Percentiles rank a stretch among this genome's conserved stretches.
These are phyloP conservation scores for Trichomonas tenax DNA, from an alignment of 208 protist genomes.

Conservation along the genomic window DNA sequence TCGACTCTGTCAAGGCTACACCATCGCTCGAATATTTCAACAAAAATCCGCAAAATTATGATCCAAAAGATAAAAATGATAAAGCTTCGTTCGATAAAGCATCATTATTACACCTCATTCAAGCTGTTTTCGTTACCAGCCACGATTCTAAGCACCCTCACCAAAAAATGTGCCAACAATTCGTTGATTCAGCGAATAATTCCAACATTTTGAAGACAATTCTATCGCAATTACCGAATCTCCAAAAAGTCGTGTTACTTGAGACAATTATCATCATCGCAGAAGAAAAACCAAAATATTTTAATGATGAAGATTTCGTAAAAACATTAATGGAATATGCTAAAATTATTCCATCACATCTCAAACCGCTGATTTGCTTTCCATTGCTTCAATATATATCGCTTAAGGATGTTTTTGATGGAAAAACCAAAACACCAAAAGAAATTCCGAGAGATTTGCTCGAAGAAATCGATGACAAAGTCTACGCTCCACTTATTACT, in stretches of 20 bases:
- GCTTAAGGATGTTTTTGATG: background rate
- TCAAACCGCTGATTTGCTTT: background rate
- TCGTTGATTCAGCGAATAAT: background rate
- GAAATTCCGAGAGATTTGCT: background rate
- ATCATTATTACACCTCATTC: background rate
- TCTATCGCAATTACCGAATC: background rate
- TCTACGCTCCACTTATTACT: background rate
- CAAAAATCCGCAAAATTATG: background rate
- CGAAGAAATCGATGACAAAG: background rate
- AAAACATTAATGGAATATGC: background rate
- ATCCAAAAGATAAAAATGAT: constrained; percentile 10
- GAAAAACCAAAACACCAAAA: background rate
- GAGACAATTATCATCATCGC: background rate
- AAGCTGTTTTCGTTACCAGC: background rate
- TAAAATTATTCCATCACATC: background rate
- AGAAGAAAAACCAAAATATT: background rate
- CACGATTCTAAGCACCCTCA: background rate
- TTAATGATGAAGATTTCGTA: background rate
- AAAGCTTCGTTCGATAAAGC: background rate
- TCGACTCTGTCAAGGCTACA: background rate
- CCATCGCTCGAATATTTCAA: background rate
- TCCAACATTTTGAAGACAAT: background rate
- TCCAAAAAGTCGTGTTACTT: background rate
- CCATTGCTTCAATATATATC: background rate
- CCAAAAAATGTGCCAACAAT: background rate